Base-by-base conservation (phyloP, 768 basidiomycete species). In the Podaxis sp. region DNA sequence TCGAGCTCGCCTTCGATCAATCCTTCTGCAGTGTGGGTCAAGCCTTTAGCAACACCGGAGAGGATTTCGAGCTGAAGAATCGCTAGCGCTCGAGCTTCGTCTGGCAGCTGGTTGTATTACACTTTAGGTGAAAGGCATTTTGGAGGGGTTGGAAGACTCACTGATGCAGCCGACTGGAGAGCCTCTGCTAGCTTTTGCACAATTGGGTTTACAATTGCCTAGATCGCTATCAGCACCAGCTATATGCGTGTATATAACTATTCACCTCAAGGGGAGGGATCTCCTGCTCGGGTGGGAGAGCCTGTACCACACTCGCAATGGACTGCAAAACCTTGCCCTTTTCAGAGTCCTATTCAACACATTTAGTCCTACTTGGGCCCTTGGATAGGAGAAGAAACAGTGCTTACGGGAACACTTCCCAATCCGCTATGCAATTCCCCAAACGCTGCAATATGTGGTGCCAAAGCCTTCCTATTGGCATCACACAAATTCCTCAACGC, bases 281-380 rank as follows among this genome's bases (percentile, higher is more conserved):
- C 60, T 86, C 91, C 48, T 94, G 89, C 46, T 78, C 78, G 0
- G 93, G 87, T 0, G 92, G 89, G 54, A 98, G 74, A 0, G 95
- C 96, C 69, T 97, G 93, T 36, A 97, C 91, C 2, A 98, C 93
- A 65, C 95, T 96, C 1, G 93, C 87, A 56, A 98, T 96, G 0
- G 91, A 93, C 71, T 97, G 91, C 50, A 97, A 77, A 0, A 97
- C 92, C 74, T 96, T 97, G 67, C 87, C 85, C 75, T 91, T 91
- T 74, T 96, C 95, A 22, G 88, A 86, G 67, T 93, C 91, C 88
- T 91, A 13, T 59, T 24, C 52, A 37, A 30, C 22, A 10, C 4
- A 3, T 49, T 44, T 30, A 60, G 13, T 17, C 5, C 33, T 10
- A 38, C 33, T 4, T 7, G 15, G n/a, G 44, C 41, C 38, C 44